A percentile compares a stretch with the other conserved stretches of the same genome.
These are phyloP conservation scores for Sanghuangporus weigelae DNA, from an alignment of 1,284 basidiomycete species.

Conservation along the genomic window DNA sequence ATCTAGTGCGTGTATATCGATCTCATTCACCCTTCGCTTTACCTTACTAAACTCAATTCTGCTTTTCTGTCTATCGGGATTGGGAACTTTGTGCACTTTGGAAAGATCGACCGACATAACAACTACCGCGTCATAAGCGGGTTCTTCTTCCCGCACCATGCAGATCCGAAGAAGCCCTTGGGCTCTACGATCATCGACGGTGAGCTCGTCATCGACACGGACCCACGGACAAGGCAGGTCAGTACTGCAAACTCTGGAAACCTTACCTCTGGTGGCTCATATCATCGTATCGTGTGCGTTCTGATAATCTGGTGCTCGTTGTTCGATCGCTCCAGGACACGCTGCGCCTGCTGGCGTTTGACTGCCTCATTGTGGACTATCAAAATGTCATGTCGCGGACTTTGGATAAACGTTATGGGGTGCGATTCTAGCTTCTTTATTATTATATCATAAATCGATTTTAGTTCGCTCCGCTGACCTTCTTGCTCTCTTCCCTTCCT, in stretches of 20 bases:
- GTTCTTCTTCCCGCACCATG: slow-evolving; percentile 87
- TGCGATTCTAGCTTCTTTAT: slow-evolving; percentile 34
- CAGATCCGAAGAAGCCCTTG: slow-evolving; percentile 58
- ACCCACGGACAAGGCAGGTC: slow-evolving; percentile 68
- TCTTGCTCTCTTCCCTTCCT: not conserved
- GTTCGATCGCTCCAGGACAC: slow-evolving; percentile 49
- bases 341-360: slow-evolving; percentile 84
- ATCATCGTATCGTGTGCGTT: slow-evolving; percentile 1
- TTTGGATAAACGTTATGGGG: slow-evolving; percentile 87
- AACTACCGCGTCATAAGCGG: slow-evolving; percentile 71
- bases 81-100: not conserved
- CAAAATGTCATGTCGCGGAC: slow-evolving; percentile 83
- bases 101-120: slow-evolving; percentile 93
- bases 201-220: slow-evolving; percentile 90
- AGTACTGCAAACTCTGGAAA: slow-evolving; percentile 22
- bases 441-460: not conserved
- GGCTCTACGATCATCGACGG: slow-evolving; percentile 88
- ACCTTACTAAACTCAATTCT: not conserved
- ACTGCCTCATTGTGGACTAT: slow-evolving; percentile 85
- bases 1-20: slow-evolving; percentile 54
- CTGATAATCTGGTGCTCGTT: slow-evolving; percentile 10
- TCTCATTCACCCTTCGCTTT: not conserved
- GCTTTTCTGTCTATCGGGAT: not conserved
- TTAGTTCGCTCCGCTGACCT: not conserved
- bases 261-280: not conserved